Evolutionary conservation across 2,329 filamentous ascomycete genomes (phyloP), one percentile per base, ranked within the genome.

Genomic region (Raffaelea deltoideospora): DNA sequence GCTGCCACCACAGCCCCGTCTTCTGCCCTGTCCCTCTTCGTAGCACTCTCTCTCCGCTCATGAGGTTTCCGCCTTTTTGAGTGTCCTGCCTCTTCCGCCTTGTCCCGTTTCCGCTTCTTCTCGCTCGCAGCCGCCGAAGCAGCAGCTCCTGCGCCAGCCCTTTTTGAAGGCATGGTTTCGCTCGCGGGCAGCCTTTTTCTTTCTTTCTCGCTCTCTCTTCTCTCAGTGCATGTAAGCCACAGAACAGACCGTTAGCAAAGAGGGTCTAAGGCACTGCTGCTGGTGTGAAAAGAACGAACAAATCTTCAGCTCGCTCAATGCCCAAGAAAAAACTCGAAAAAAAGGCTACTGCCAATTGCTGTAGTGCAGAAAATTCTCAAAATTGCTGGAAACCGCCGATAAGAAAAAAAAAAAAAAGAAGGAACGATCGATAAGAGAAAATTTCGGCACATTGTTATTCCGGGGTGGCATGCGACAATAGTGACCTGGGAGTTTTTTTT

Each of bases 81-180:
- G 13, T 39, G 42, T 35, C 23, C 43, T 23, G 23, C 30, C 17
- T 49, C 42, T 34, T 55, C 53, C 39, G 47, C 45, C 39, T 50
- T 55, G 15, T 50, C 49, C 21, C 53, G 44, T 42, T 56, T 56
- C 37, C 53, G 45, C 43, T 53, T 53, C 37, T 52, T 52, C 26
- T 50, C 33, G 22, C 45, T 43, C 24, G 46, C 50, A 7, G 50
- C 49, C 8, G 48, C 45, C 30, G 48, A 48, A 34, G 48, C 44
- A 13, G 34, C 38, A 19, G 48, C 45, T 37, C 47, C 47, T 42
- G 49, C 45, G 13, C 33, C 39, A 22, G 49, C 46, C 38, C 48
- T 47, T 42, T 44, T 47, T 5, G 43, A 22, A 5, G 39, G 18
- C 44, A 46, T 46, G 2, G 20, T 38, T 20, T 17, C n/a, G 24